Evolutionary conservation across 1,139 yeast species (phyloP).

Genomic region (Taiozyma sp.): DNA sequence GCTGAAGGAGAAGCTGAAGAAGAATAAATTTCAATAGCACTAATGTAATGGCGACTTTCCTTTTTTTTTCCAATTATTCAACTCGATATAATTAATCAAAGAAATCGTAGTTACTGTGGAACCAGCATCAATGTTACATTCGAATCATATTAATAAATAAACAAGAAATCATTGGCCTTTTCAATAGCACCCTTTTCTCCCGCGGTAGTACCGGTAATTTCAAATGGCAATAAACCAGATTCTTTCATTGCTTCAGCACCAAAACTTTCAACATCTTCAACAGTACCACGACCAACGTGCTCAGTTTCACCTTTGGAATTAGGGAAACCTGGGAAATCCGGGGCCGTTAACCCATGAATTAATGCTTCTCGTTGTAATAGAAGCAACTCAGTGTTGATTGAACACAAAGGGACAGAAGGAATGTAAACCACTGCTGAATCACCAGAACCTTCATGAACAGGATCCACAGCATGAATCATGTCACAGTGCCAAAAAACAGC

Average conservation of each 20-base stretch:
- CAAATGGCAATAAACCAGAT: constrained; percentile 4
- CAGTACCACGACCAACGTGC: constrained; percentile 3
- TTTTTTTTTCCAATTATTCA: no score
- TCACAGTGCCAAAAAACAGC: constrained; percentile 50
- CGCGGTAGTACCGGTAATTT: background rate
- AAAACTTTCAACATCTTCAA: background rate
- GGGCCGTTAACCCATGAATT: constrained; percentile 25
- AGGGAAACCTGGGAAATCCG: constrained; percentile 34
- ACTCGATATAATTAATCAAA: no score
- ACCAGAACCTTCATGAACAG: constrained; percentile 32
- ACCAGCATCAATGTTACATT: no score
- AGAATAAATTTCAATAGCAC: background rate
- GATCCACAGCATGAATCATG: constrained; percentile 43
- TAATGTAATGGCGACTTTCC: background rate
- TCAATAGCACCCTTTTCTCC: constrained; percentile 2
- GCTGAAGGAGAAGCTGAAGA: constrained; percentile 18
- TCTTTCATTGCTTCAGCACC: constrained; percentile 4
- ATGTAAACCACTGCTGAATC: constrained; percentile 39
- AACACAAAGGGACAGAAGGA: constrained; percentile 31
- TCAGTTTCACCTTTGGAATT: constrained; percentile 24
- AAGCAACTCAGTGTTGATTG: constrained; percentile 25
- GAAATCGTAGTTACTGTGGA: no score
- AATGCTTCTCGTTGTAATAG: constrained; percentile 28
- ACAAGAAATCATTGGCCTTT: background rate
- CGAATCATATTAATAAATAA: background rate